These are phyloP conservation scores for Solanum chmielewskii DNA, from an alignment of 257 asterid genomes.

Conservation along the genomic window DNA sequence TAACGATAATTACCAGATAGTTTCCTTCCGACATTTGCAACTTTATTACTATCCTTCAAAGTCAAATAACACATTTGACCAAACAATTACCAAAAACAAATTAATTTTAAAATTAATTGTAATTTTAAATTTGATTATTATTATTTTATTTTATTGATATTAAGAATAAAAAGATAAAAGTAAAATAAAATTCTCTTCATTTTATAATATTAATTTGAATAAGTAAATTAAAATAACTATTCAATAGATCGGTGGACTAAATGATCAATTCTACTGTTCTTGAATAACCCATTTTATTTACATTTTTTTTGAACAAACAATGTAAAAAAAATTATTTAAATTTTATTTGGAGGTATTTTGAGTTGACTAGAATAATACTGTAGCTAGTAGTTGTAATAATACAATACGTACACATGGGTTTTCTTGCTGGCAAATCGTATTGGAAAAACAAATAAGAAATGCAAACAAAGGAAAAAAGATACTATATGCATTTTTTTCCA, in stretches of 20 bases:
- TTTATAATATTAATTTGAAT: too few species aligned
- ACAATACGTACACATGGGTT: neutral
- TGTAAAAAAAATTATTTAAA: too few species aligned
- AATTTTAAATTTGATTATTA: too few species aligned
- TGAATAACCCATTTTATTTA: neutral
- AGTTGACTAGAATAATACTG: neutral
- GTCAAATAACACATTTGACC: constrained; percentile 10
- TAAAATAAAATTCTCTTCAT: too few species aligned
- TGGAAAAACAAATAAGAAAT: neutral
- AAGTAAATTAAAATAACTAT: neutral
- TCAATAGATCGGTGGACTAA: neutral
- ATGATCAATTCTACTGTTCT: too few species aligned
- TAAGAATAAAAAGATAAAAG: too few species aligned
- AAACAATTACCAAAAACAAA: neutral
- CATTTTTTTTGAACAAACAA: neutral
- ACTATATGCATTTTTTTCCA: too few species aligned
- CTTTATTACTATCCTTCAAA: constrained; percentile 11
- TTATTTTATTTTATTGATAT: too few species aligned
- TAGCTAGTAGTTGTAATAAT: neutral
- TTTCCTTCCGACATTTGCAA: constrained; percentile 1
- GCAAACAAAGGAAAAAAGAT: neutral
- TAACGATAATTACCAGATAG: neutral
- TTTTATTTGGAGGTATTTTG: neutral
- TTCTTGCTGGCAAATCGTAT: neutral
- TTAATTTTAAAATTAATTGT: too few species aligned